Conservation (phyloP, 2,329 filamentous ascomycete genomes). For the Fusarium sp. region DNA sequence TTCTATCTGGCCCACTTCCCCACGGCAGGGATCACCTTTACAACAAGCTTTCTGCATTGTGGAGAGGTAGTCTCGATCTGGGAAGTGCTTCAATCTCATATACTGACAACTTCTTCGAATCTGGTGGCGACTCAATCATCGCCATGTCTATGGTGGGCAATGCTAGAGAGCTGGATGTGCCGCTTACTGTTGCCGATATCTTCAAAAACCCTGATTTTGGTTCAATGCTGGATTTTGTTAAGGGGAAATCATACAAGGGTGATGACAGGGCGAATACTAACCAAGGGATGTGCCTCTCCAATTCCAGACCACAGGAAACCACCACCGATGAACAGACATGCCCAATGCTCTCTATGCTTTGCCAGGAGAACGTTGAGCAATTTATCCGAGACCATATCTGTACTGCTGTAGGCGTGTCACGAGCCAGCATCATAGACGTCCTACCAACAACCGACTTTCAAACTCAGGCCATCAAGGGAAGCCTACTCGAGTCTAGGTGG, state of each 20-base stretch:
- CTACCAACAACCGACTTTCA: conserved; percentile 42
- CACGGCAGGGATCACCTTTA: conserved; percentile 13
- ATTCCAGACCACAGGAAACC: conserved; percentile 1
- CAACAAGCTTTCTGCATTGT: conserved; percentile 24
- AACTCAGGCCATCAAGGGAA: conserved; percentile 24
- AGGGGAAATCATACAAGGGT: conserved; percentile 19
- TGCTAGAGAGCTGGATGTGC: conserved; percentile 25
- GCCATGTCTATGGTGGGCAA: conserved; percentile 40
- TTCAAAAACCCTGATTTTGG: conserved; percentile 38
- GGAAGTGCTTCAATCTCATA: conserved; percentile 3
- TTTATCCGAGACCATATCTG: conserved; percentile 35
- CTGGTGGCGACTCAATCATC: conserved; percentile 39
- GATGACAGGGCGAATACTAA: neutral
- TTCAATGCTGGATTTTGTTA: conserved; percentile 20
- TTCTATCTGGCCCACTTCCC: neutral
- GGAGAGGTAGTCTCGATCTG: conserved; percentile 23
- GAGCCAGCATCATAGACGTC: conserved; percentile 41
- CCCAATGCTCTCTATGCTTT: neutral
- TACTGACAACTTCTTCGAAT: conserved; percentile 36
- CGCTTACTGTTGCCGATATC: conserved; percentile 39
- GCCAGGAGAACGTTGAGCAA: neutral
- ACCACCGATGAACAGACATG: neutral
- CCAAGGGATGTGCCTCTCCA: neutral
- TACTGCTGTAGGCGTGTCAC: conserved; percentile 31
- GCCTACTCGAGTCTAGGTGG: conserved; percentile 39